phyloP scores from a whole-genome alignment of 306 rosid genomes.

The Crotalaria pallida region DNA sequence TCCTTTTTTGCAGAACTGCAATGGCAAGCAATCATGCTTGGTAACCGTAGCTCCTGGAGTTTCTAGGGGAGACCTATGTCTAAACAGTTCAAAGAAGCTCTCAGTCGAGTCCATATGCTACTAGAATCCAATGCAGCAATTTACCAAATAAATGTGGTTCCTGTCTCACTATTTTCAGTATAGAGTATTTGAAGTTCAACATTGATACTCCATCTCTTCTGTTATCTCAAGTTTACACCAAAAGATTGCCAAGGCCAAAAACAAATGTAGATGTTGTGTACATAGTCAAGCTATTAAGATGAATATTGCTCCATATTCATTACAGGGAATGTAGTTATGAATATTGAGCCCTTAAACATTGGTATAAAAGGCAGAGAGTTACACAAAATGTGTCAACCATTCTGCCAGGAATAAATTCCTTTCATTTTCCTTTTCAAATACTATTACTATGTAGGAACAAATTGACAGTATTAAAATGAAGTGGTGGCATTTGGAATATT shows the following conservation, averaged over 20 bases:
- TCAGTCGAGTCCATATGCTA: slow-evolving; percentile 38
- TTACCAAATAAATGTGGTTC: slow-evolving; percentile 30
- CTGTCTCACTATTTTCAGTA: slow-evolving; percentile 13
- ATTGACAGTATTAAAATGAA: not conserved
- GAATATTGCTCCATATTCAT: slow-evolving; percentile 28
- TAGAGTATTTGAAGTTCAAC: slow-evolving; percentile 6
- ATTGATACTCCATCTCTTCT: not conserved
- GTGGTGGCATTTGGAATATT: not conserved
- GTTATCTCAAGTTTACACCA: slow-evolving; percentile 18
- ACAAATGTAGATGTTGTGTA: slow-evolving; percentile 41
- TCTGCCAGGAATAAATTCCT: slow-evolving; percentile 10
- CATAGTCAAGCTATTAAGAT: slow-evolving; percentile 31
- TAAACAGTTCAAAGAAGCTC: slow-evolving; percentile 37
- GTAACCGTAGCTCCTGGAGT: slow-evolving; percentile 36
- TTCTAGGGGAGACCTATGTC: slow-evolving; percentile 45
- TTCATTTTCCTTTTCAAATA: not conserved
- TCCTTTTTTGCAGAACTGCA: slow-evolving; percentile 39
- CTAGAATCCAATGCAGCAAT: slow-evolving; percentile 27
- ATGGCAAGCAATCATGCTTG: slow-evolving; percentile 38
- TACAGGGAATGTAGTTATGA: slow-evolving; percentile 30
- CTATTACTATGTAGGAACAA: slow-evolving; percentile 27
- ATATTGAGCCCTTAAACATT: slow-evolving; percentile 22
- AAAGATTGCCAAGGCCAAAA: slow-evolving; percentile 22
- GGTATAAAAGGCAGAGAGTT: not conserved
- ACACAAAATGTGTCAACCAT: slow-evolving; percentile 11